Evolutionary conservation across 1,139 yeast species (phyloP).

Genomic region (Yamadazyma kanchanaburiensis): DNA sequence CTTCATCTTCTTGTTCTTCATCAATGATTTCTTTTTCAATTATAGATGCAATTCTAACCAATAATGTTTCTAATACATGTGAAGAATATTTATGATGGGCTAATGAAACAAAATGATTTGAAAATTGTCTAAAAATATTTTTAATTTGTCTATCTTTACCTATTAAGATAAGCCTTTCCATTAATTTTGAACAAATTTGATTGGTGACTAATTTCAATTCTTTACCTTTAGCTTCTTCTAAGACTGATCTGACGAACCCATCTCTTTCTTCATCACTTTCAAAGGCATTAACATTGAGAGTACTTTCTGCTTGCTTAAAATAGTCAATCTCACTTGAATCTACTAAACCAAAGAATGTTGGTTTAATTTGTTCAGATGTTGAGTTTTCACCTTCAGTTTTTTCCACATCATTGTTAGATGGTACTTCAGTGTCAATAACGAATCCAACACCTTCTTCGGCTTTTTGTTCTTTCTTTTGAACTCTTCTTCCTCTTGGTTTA

Average conservation of each 20-base stretch:
- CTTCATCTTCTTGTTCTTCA: constrained; percentile 29
- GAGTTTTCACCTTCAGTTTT: constrained; percentile 6
- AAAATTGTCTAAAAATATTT: constrained; percentile 60
- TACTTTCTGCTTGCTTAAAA: constrained; percentile 88
- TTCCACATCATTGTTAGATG: constrained; percentile 2
- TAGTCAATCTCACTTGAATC: constrained; percentile 84
- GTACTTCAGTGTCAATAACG: constrained; percentile 8
- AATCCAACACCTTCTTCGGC: constrained; percentile 12
- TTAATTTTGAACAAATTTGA: constrained; percentile 88
- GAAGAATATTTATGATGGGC: constrained; percentile 90
- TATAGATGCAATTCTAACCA: constrained; percentile 72
- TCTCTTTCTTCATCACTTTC: constrained; percentile 68
- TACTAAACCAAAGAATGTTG: constrained; percentile 75
- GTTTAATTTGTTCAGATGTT: constrained; percentile 9
- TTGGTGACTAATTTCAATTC: constrained; percentile 91
- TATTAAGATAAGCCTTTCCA: constrained; percentile 77
- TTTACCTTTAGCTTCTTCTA: constrained; percentile 85
- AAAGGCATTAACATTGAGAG: constrained; percentile 78
- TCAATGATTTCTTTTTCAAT: constrained; percentile 62
- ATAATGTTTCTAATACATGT: constrained; percentile 85
- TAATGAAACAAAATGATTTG: constrained; percentile 70
- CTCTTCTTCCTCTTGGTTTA: constrained; percentile 69
- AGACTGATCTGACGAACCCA: constrained; percentile 71
- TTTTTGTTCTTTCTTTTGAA: constrained; percentile 30
- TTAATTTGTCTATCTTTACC: constrained; percentile 67